Conservation (phyloP, 2,329 filamentous ascomycete genomes). For the Cytospora paraplurivora region DNA sequence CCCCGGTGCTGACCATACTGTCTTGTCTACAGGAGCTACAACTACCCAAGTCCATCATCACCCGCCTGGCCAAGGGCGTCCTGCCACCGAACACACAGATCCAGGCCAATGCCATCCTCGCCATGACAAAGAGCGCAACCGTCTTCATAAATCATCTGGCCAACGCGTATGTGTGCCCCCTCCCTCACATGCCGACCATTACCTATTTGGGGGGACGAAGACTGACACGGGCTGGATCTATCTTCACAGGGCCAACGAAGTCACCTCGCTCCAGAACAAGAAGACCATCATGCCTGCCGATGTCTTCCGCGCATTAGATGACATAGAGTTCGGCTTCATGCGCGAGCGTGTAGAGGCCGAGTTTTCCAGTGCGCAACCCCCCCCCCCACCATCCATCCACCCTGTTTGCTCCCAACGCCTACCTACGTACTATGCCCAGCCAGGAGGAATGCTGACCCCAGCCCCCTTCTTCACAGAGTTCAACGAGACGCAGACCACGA, state of each 20-base stretch:
- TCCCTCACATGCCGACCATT: neutral
- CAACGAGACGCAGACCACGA: constrained; percentile 71
- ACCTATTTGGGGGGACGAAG: neutral
- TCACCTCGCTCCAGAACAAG: constrained; percentile 66
- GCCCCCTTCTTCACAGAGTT: constrained; percentile 54
- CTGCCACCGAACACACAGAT: constrained; percentile 81
- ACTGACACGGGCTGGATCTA: constrained; percentile 9
- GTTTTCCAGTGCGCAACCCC: constrained; percentile 63
- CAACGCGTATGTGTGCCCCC: constrained; percentile 61
- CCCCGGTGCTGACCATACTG: neutral
- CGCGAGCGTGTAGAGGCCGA: constrained; percentile 70
- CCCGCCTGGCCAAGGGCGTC: constrained; percentile 76
- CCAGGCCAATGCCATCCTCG: constrained; percentile 77
- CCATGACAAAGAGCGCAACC: constrained; percentile 78
- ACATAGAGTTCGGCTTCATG: constrained; percentile 75
- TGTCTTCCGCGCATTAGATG: constrained; percentile 76
- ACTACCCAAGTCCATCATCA: constrained; percentile 80
- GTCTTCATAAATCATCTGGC: constrained; percentile 83
- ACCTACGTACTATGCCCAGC: neutral
- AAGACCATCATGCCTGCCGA: constrained; percentile 78
- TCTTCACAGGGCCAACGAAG: constrained; percentile 67
- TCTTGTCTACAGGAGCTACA: constrained; percentile 62
- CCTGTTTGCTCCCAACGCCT: neutral
- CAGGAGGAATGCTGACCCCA: constrained; percentile 15
- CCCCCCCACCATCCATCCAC: constrained; percentile 2